Evolutionary conservation across 805 yeast species (phyloP).

Genomic region (Lachancea sp.): DNA sequence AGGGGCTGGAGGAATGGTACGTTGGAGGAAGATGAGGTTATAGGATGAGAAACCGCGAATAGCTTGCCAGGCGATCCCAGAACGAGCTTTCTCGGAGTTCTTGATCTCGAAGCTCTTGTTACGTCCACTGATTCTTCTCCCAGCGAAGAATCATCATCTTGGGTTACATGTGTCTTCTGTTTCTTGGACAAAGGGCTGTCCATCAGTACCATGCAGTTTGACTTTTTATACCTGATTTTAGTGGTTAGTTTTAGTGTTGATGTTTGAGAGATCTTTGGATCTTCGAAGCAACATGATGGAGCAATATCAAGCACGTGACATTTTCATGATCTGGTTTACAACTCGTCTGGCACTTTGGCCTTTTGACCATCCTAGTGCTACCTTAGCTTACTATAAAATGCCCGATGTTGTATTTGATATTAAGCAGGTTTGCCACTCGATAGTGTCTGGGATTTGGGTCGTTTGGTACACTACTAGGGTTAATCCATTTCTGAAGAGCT

Average conservation of each 20-base stretch:
- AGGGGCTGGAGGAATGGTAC: conserved; percentile 32
- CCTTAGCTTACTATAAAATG: too few species aligned
- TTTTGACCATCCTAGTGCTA: too few species aligned
- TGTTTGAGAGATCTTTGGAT: background rate
- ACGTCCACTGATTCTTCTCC: conserved; percentile 9
- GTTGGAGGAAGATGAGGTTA: conserved; percentile 19
- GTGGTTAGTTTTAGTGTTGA: background rate
- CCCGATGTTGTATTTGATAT: too few species aligned
- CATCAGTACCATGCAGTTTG: background rate
- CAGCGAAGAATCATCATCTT: background rate
- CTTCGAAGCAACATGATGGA: too few species aligned
- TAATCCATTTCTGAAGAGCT: too few species aligned
- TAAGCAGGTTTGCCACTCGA: too few species aligned
- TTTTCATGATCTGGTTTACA: too few species aligned
- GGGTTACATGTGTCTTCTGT: conserved; percentile 10
- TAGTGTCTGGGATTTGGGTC: too few species aligned
- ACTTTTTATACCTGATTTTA: background rate
- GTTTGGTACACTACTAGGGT: too few species aligned
- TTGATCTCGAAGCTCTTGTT: conserved; percentile 13
- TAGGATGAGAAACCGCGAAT: conserved; percentile 24
- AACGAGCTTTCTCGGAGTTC: conserved; percentile 28
- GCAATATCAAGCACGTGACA: too few species aligned
- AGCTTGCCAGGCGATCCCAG: conserved; percentile 20
- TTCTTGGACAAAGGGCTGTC: conserved; percentile 22
- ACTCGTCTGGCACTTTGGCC: too few species aligned